Conservation (phyloP, 2,329 filamentous ascomycete species). For the Aspergillus novoparasiticus region DNA sequence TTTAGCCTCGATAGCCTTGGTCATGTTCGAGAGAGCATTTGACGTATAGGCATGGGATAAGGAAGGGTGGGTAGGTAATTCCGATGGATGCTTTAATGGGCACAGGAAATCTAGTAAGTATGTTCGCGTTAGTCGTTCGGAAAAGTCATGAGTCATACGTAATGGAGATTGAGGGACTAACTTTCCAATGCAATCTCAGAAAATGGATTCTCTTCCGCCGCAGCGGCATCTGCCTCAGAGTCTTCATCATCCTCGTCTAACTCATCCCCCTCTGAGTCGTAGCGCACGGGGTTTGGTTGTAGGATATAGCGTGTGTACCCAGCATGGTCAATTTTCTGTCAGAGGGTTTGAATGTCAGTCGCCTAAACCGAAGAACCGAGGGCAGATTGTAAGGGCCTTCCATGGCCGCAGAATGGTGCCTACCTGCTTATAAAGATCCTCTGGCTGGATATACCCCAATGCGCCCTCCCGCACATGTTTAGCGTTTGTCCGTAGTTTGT, state of each 20-base stretch:
- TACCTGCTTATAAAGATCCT: slow-evolving; percentile 60
- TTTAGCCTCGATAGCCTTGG: slow-evolving; percentile 57
- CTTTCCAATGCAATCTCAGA: slow-evolving; percentile 59
- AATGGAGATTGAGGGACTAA: slow-evolving; percentile 32
- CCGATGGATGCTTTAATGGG: slow-evolving; percentile 64
- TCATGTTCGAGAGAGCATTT: slow-evolving; percentile 60
- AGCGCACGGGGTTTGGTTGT: slow-evolving; percentile 60
- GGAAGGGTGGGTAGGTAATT: slow-evolving; percentile 61
- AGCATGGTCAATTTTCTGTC: slow-evolving; percentile 62
- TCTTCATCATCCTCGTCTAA: slow-evolving; percentile 61
- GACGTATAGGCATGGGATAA: slow-evolving; percentile 62
- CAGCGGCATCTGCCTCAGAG: slow-evolving; percentile 58
- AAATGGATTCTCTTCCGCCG: slow-evolving; percentile 65
- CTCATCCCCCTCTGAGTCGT: slow-evolving; percentile 66
- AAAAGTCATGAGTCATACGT: too few relatives aligned
- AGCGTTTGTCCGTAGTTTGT: slow-evolving; percentile 63
- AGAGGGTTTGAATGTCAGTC: slow-evolving; percentile 14
- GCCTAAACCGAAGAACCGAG: neutral
- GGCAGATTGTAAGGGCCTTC: neutral
- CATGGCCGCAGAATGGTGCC: neutral
- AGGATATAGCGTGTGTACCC: slow-evolving; percentile 64
- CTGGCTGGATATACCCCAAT: slow-evolving; percentile 54
- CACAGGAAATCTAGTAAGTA: slow-evolving; percentile 55
- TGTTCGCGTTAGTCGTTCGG: neutral
- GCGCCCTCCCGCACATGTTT: slow-evolving; percentile 58